These are phyloP conservation scores for Pichia thaimueangensis DNA, from an alignment of 805 yeast species.

Conservation along the genomic window DNA sequence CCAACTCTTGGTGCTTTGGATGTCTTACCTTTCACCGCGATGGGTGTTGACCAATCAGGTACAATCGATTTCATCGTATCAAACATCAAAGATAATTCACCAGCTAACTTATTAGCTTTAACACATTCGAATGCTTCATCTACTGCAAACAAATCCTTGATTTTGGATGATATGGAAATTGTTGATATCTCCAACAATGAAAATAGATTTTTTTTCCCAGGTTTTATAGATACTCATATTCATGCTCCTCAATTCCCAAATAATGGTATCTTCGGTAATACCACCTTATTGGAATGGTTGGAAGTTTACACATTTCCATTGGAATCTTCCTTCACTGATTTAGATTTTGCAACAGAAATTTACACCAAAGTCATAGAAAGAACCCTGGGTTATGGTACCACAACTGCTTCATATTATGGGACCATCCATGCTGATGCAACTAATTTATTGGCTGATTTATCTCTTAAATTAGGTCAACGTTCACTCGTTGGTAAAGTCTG, in stretches of 20 bases:
- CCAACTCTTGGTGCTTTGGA: constrained; percentile 54
- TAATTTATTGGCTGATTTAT: constrained; percentile 65
- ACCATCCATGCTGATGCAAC: constrained; percentile 78
- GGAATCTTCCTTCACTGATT: constrained; percentile 60
- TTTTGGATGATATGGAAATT: constrained; percentile 26
- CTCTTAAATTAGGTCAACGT: constrained; percentile 67
- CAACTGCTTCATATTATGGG: constrained; percentile 87
- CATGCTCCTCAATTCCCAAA: constrained; percentile 86
- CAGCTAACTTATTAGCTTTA: not conserved
- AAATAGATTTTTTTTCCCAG: constrained; percentile 66
- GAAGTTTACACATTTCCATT: constrained; percentile 82
- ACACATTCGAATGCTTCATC: constrained; percentile 7
- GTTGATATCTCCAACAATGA: constrained; percentile 32
- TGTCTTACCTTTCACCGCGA: constrained; percentile 45
- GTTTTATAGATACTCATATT: constrained; percentile 76
- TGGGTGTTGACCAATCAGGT: constrained; percentile 61
- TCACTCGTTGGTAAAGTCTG: constrained; percentile 92
- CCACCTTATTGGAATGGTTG: constrained; percentile 87
- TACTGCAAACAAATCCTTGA: constrained; percentile 10
- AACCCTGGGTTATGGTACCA: constrained; percentile 77
- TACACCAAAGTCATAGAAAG: constrained; percentile 63
- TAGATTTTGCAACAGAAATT: constrained; percentile 49
- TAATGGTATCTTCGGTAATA: constrained; percentile 74
- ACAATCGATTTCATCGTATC: constrained; percentile 35
- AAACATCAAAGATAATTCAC: constrained; percentile 9